Base-by-base conservation (phyloP, 1,284 basidiomycete species). In the Termitomyces sp. region DNA sequence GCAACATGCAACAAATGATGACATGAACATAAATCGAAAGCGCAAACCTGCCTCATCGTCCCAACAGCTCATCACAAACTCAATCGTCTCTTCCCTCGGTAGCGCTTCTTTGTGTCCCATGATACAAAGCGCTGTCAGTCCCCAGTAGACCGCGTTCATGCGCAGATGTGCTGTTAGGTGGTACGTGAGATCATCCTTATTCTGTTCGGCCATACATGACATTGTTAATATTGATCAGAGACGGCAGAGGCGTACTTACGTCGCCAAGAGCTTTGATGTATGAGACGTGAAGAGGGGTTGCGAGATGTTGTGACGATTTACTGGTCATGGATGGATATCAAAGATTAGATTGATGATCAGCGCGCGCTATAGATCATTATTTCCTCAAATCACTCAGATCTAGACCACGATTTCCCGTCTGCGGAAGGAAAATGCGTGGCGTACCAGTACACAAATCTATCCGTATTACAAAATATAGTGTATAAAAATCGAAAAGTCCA, bases 131-230 rank as follows among this genome's bases (percentile, higher is more conserved):
- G 96, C 93, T 0, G 90, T 92, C 26, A 96, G 76, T 9, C 93
- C 96, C 96, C 96, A 99, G 71, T 98, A 99, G 15, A 98, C 80
- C 8, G 94, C 96, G 69, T 98, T 99, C 72, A 98, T 79, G 8
- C 96, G 91, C 7, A 99, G 80, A 71, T 99, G 96, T 7, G 94
- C 81, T 0, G 95, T 97, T 43, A 96, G 79, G 70, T 98, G 92
- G 73, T 98, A 99, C 0, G 83, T 79, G n/a, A 96, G 78, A 62
- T 94, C 92, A 75, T 93, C 83, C 59, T 88, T 86, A 69, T 81
- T 88, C 92, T 94, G 67, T 44, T 49, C 17, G 9, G 36, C 49
- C 51, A 26, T 4, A 30, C 31, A n/a, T 51, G 5, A 33, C 9
- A 9, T 52, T 40, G 52, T 15, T 33, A n/a, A 45, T 0, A 17